Percentiles rank a stretch among this genome's conserved stretches.
Evolutionary conservation across 2,329 filamentous ascomycete genomes (phyloP).

Genomic region (Bipolaris cookei): DNA sequence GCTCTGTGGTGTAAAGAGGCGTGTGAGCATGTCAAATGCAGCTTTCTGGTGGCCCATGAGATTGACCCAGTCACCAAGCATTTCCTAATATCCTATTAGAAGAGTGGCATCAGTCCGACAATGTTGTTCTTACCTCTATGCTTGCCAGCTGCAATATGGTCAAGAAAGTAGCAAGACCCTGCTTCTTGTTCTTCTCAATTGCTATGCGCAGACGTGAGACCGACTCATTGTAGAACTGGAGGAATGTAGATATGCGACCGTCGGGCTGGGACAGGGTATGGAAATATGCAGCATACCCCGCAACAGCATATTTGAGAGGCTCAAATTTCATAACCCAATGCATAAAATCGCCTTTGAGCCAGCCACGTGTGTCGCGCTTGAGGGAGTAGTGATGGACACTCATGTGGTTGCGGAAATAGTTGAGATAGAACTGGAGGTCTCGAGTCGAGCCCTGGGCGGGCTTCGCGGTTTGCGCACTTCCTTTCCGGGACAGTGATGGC

Average conservation of each 20-base stretch:
- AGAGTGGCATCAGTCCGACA: neutral
- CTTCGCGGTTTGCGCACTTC: slow-evolving; percentile 41
- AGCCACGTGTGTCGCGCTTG: slow-evolving; percentile 71
- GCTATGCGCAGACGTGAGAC: slow-evolving; percentile 76
- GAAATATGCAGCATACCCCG: slow-evolving; percentile 89
- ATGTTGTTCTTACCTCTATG: slow-evolving; percentile 72
- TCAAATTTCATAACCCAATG: slow-evolving; percentile 77
- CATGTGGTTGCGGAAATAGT: slow-evolving; percentile 78
- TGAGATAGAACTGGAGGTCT: slow-evolving; percentile 78
- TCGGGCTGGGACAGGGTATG: slow-evolving; percentile 72
- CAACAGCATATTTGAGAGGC: slow-evolving; percentile 82
- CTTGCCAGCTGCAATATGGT: slow-evolving; percentile 91
- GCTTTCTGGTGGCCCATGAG: slow-evolving; percentile 91
- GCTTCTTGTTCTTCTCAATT: slow-evolving; percentile 72
- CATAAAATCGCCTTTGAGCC: slow-evolving; percentile 74
- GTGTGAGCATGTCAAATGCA: slow-evolving; percentile 78
- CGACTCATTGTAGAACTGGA: slow-evolving; percentile 89
- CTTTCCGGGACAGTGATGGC: slow-evolving; percentile 42
- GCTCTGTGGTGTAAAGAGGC: slow-evolving; percentile 77
- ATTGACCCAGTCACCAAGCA: slow-evolving; percentile 93
- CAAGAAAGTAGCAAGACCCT: slow-evolving; percentile 75
- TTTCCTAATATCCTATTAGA: slow-evolving; percentile 67
- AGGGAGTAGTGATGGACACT: slow-evolving; percentile 84
- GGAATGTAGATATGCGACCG: slow-evolving; percentile 79
- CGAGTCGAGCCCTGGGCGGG: slow-evolving; percentile 55